Percentiles rank a stretch among this genome's conserved stretches.
phyloP scores from a whole-genome alignment of 2,329 filamentous ascomycete species.

The Colletotrichum lini region DNA sequence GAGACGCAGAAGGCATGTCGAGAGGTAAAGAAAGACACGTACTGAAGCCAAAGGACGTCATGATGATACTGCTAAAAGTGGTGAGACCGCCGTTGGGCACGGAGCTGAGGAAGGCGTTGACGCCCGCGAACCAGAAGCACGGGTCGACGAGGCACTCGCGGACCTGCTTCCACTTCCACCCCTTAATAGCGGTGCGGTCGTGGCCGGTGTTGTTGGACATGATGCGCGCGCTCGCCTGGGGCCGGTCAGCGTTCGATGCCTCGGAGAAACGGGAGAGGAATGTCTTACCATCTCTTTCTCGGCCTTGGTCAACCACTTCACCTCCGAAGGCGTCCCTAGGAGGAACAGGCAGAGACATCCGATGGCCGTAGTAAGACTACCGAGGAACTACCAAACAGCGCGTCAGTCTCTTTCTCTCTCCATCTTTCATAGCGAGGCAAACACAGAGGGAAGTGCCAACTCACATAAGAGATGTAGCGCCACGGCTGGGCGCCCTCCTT shows the following conservation, averaged over 20 bases:
- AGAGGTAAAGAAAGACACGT: slow-evolving; percentile 19
- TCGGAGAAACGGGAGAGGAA: no score
- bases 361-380: slow-evolving; percentile 51
- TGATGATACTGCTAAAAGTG: slow-evolving; percentile 53
- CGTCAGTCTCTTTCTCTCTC: neutral
- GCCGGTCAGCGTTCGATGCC: neutral
- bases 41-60: slow-evolving; percentile 54
- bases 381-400: slow-evolving; percentile 49
- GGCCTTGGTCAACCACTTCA: slow-evolving; percentile 53
- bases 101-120: slow-evolving; percentile 54
- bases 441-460: slow-evolving; percentile 10
- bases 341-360: slow-evolving; percentile 52
- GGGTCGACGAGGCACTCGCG: slow-evolving; percentile 54
- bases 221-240: slow-evolving; percentile 51
- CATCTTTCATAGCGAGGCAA: neutral
- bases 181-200: slow-evolving; percentile 54
- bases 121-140: slow-evolving; percentile 55
- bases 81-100: slow-evolving; percentile 56
- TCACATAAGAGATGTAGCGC: slow-evolving; percentile 56
- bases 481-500: slow-evolving; percentile 52
- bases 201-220: slow-evolving; percentile 54
- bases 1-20: no score
- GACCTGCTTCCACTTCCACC: slow-evolving; percentile 56
- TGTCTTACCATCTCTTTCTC: slow-evolving; percentile 52
- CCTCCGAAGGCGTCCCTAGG: slow-evolving; percentile 56